Percentiles rank a stretch among this genome's conserved stretches.
These are phyloP conservation scores for Dothidotthia symphoricarpi DNA, from an alignment of 2,329 filamentous ascomycete species.

Conservation along the genomic window DNA sequence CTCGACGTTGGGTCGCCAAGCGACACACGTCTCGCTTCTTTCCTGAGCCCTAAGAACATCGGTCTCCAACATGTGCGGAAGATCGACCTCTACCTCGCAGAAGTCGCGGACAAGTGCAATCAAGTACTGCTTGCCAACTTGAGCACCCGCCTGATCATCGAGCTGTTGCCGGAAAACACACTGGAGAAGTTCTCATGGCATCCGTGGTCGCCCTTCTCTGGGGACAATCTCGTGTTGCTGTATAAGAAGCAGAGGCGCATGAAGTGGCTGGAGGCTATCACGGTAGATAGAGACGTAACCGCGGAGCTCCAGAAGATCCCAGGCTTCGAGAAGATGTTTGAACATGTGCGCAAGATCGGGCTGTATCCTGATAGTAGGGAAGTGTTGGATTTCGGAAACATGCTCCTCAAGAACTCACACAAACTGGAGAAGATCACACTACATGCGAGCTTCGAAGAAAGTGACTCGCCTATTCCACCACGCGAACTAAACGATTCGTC, in stretches of 20 bases:
- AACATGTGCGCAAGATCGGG: constrained; percentile 46
- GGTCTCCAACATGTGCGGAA: constrained; percentile 49
- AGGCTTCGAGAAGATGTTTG: constrained; percentile 43
- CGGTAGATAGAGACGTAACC: constrained; percentile 45
- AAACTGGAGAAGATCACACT: constrained; percentile 49
- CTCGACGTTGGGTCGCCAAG: constrained; percentile 48
- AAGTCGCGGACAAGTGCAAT: constrained; percentile 46
- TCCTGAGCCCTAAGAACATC: constrained; percentile 49
- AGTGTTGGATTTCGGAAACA: constrained; percentile 46
- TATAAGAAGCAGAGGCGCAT: constrained; percentile 51
- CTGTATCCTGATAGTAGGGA: constrained; percentile 49
- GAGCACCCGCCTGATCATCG: constrained; percentile 50
- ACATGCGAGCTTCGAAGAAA: constrained; percentile 48
- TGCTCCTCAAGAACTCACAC: constrained; percentile 44
- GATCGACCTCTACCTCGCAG: constrained; percentile 49
- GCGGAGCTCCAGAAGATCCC: constrained; percentile 45
- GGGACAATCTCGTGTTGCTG: constrained; percentile 49
- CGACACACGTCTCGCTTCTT: constrained; percentile 46
- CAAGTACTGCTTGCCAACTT: constrained; percentile 49
- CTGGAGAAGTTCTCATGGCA: constrained; percentile 54
- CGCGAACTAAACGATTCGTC: constrained; percentile 50
- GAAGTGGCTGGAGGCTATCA: constrained; percentile 51
- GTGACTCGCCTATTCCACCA: constrained; percentile 31
- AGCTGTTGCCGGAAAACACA: constrained; percentile 50
- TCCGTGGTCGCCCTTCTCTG: constrained; percentile 50